These are phyloP conservation scores for Didymosphaeria variabile DNA, from an alignment of 2,329 filamentous ascomycete genomes.

Conservation along the genomic window DNA sequence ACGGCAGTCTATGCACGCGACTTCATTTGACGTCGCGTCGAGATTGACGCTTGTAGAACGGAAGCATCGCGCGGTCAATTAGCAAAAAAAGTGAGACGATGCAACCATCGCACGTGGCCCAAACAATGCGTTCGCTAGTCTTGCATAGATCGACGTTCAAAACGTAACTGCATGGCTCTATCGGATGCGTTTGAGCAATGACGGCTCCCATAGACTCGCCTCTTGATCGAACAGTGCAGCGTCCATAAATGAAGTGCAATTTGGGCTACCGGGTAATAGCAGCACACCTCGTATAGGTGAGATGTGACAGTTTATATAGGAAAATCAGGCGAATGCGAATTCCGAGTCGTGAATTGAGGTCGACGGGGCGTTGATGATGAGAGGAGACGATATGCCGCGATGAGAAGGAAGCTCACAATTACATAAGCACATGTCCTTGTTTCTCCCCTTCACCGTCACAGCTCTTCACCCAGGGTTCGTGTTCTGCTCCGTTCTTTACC, in stretches of 20 bases:
- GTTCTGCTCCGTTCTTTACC: too few relatives aligned
- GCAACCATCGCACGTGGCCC: background rate
- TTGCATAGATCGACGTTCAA: background rate
- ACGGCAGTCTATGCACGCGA: background rate
- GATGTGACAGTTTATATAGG: background rate
- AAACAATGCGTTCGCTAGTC: conserved; percentile 2
- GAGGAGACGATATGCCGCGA: background rate
- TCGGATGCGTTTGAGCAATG: conserved; percentile 5
- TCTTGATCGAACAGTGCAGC: background rate
- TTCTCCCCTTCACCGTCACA: background rate
- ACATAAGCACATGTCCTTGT: background rate
- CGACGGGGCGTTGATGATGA: background rate
- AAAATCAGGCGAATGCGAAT: background rate
- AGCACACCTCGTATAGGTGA: conserved; percentile 1
- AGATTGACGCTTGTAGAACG: background rate
- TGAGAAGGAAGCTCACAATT: background rate
- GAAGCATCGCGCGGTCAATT: background rate
- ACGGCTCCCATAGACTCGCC: background rate
- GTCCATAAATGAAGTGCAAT: conserved; percentile 13
- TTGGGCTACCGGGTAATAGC: conserved; percentile 13
- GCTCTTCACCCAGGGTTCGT: too few relatives aligned
- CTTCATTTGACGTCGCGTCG: background rate
- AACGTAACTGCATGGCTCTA: background rate
- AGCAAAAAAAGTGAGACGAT: background rate
- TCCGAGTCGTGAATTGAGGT: background rate